phyloP scores from a whole-genome alignment of 768 basidiomycete species.

The Cystofilobasidium macerans region DNA sequence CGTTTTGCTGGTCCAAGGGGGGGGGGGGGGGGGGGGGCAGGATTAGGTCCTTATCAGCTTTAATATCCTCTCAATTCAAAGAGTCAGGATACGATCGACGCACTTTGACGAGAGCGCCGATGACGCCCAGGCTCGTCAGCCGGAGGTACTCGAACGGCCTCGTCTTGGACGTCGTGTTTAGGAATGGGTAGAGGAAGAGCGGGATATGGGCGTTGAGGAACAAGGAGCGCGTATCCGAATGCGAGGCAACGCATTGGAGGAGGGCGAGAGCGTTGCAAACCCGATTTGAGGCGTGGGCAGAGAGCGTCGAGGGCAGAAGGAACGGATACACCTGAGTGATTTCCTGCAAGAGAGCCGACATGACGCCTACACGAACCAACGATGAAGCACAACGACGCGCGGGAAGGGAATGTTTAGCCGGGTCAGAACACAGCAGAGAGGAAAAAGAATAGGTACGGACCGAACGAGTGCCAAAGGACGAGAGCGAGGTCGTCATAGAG shows the following conservation, averaged over 20 bases:
- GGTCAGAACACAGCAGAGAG: too few relatives aligned
- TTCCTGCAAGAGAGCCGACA: conserved; percentile 93
- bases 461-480: conserved; percentile 96
- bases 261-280: conserved; percentile 98
- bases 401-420: too few relatives aligned
- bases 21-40: not conserved
- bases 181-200: conserved; percentile 86
- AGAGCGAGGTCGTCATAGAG: conserved; percentile 97
- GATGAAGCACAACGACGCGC: too few relatives aligned
- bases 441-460: conserved; percentile 41
- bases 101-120: conserved; percentile 96
- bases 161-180: conserved; percentile 97
- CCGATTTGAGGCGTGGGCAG: conserved; percentile 93
- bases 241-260: conserved; percentile 94
- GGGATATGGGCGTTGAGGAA: conserved; percentile 97
- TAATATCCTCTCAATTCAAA: not conserved
- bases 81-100: too few relatives aligned
- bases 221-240: conserved; percentile 85
- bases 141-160: conserved; percentile 99
- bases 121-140: conserved; percentile 97
- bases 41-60: conserved; percentile 6
- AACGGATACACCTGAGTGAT: conserved; percentile 97
- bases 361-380: conserved; percentile 65
- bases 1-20: conserved; percentile 71
- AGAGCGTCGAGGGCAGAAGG: conserved; percentile 86